Conservation (phyloP, 1,139 yeast species). For the Yamadazyma atmosphaerica region DNA sequence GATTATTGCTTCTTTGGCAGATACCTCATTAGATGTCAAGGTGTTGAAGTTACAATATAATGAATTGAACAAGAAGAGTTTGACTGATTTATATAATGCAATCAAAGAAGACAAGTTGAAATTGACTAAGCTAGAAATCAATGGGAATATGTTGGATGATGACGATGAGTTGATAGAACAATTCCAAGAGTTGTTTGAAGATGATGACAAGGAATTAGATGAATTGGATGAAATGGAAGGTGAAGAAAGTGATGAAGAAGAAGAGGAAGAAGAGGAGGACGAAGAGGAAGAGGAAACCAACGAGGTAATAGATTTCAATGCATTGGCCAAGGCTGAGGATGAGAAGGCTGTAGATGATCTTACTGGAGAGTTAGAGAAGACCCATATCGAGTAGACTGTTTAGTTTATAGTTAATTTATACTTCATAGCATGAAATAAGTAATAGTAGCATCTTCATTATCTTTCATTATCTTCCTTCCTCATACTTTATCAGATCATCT, state of each 20-base stretch:
- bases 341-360: slow-evolving; percentile 55
- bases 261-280: slow-evolving; percentile 68
- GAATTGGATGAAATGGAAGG: slow-evolving; percentile 95
- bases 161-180: slow-evolving; percentile 37
- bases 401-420: background rate
- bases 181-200: slow-evolving; percentile 57
- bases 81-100: slow-evolving; percentile 55
- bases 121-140: slow-evolving; percentile 70
- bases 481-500: too few relatives aligned
- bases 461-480: too few relatives aligned
- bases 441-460: too few relatives aligned
- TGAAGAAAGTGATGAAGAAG: slow-evolving; percentile 81
- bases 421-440: too few relatives aligned
- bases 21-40: slow-evolving; percentile 38
- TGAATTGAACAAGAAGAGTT: slow-evolving; percentile 72
- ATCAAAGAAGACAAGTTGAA: slow-evolving; percentile 57
- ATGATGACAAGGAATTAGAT: slow-evolving; percentile 74
- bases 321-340: slow-evolving; percentile 53
- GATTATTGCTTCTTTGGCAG: slow-evolving; percentile 46
- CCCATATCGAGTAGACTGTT: slow-evolving; percentile 37
- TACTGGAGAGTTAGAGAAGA: slow-evolving; percentile 57
- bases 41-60: slow-evolving; percentile 81
- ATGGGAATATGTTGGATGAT: slow-evolving; percentile 80
- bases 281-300: slow-evolving; percentile 51
- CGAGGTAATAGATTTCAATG: slow-evolving; percentile 54